A percentile compares a stretch with the other conserved stretches of the same genome.
Evolutionary conservation across 2,329 filamentous ascomycete genomes (phyloP).

Genomic region (Fusarium torulosum): DNA sequence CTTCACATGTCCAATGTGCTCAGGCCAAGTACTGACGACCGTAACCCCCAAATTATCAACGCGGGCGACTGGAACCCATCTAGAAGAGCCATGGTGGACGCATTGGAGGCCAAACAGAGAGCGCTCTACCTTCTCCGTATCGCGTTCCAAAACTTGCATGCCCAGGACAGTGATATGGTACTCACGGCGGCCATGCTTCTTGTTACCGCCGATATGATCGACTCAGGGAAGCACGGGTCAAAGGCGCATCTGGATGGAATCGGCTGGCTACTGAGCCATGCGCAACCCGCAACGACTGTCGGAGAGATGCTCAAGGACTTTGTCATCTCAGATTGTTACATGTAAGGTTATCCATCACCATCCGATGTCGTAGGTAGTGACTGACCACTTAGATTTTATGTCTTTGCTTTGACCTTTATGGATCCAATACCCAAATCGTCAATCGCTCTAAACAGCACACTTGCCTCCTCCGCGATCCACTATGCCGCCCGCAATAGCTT

Average conservation of each 20-base stretch:
- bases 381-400: background rate
- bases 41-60: background rate
- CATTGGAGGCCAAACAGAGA: conserved; percentile 10
- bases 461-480: conserved; percentile 14
- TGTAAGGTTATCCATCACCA: background rate
- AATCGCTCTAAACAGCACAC: background rate
- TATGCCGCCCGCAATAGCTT: conserved; percentile 20
- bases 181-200: conserved; percentile 12
- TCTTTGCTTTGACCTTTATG: conserved; percentile 17
- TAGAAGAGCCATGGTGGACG: background rate
- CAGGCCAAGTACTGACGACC: background rate
- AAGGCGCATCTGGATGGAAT: conserved; percentile 19
- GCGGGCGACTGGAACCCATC: background rate
- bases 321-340: conserved; percentile 22
- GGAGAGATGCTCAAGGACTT: conserved; percentile 16
- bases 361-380: rapidly evolving
- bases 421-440: conserved; percentile 1
- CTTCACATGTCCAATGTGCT: conserved; percentile 21
- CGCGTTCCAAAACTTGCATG: background rate
- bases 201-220: conserved; percentile 11
- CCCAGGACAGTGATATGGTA: background rate
- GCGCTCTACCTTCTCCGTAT: background rate
- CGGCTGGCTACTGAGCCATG: conserved; percentile 1
- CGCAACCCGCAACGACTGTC: background rate
- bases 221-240: conserved; percentile 16